phyloP scores from a whole-genome alignment of 2,329 filamentous ascomycete genomes.

The Sarocladium oryzae region DNA sequence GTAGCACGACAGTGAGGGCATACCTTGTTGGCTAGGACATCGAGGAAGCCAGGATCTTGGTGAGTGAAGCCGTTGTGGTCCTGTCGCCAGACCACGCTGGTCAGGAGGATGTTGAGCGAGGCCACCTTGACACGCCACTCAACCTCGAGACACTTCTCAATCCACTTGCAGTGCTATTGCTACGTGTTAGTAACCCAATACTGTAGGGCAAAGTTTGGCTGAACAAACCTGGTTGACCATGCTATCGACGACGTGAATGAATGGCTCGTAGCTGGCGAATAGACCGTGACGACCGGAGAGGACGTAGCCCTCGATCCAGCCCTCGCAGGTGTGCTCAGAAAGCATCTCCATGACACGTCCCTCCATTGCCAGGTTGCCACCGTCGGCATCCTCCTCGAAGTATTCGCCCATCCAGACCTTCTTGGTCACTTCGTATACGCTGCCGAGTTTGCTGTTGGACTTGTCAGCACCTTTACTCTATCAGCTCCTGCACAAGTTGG shows the following conservation, averaged over 20 bases:
- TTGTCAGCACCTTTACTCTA: not conserved
- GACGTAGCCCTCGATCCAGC: conserved; percentile 74
- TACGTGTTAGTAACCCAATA: not conserved
- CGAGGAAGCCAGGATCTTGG: conserved; percentile 74
- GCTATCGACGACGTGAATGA: conserved; percentile 76
- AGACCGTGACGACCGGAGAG: conserved; percentile 69
- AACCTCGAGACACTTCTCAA: conserved; percentile 74
- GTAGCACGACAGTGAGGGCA: not conserved
- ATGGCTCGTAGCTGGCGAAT: conserved; percentile 76
- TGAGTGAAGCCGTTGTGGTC: conserved; percentile 82
- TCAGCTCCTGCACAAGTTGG: not conserved
- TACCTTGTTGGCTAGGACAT: conserved; percentile 59
- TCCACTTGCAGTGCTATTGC: conserved; percentile 64
- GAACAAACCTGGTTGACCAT: conserved; percentile 65
- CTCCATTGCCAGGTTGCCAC: conserved; percentile 61
- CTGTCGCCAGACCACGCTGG: conserved; percentile 73
- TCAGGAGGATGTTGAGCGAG: conserved; percentile 74
- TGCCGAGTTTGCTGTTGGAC: conserved; percentile 59
- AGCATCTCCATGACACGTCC: conserved; percentile 80
- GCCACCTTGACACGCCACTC: conserved; percentile 69
- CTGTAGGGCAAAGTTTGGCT: not conserved
- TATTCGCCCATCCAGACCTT: conserved; percentile 78
- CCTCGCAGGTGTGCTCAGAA: conserved; percentile 74
- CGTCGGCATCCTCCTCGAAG: conserved; percentile 68
- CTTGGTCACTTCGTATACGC: conserved; percentile 67